Evolutionary conservation across 371 early-diverging fungal genomes (phyloP).

Genomic region (Mortierella sp.): DNA sequence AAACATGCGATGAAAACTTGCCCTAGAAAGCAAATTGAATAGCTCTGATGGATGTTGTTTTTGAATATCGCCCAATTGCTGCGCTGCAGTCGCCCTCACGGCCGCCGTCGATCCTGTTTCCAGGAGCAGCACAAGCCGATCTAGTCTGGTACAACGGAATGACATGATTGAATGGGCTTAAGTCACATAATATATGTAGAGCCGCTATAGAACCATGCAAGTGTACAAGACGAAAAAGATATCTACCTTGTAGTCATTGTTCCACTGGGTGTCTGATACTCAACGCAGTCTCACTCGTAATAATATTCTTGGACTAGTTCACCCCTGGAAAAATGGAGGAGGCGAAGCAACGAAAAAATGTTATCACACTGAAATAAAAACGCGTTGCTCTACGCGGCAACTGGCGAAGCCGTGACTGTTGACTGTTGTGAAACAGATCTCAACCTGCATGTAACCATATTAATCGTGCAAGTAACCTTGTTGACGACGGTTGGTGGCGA

Average conservation of each 20-base stretch:
- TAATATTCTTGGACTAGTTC: not conserved
- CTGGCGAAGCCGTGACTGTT: not conserved
- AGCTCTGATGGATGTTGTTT: conserved; percentile 95
- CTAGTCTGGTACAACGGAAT: conserved; percentile 73
- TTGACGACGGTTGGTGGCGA: no score
- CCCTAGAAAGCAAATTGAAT: conserved; percentile 86
- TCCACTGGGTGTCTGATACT: not conserved
- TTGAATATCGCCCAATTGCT: conserved; percentile 95
- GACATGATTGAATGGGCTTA: not conserved
- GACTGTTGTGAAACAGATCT: not conserved
- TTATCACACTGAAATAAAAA: not conserved
- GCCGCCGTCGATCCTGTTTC: conserved; percentile 94
- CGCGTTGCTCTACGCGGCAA: not conserved
- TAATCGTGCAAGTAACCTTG: not conserved
- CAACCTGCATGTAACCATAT: not conserved
- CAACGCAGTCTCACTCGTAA: not conserved
- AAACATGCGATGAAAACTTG: conserved; percentile 36
- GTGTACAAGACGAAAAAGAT: not conserved
- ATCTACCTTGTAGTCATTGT: conserved; percentile 15
- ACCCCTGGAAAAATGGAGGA: not conserved
- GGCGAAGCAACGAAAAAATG: not conserved
- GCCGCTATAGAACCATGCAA: not conserved
- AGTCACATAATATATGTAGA: not conserved
- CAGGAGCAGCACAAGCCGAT: conserved; percentile 92
- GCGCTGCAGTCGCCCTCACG: conserved; percentile 92